Evolutionary conservation across 1,139 yeast species (phyloP), one percentile per base, ranked within the genome.

Genomic region (Candida glucosophila): DNA sequence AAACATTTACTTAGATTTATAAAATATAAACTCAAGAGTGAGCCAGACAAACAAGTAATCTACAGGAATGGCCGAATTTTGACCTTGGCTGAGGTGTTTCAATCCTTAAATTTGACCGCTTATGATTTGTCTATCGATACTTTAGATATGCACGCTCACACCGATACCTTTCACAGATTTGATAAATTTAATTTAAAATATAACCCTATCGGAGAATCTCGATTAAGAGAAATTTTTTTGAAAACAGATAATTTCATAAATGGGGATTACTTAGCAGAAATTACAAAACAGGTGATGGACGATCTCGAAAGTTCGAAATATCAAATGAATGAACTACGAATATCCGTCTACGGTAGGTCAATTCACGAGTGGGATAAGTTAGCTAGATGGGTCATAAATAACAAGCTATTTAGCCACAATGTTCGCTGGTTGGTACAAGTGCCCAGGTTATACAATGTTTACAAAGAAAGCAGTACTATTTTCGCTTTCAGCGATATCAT

Each of bases 81-180:
- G 44, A 82, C 97, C 0, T 66, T 92, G 37, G 70, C 67, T 11
- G 78, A 90, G 47, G 98, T 92, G 25, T 92, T 92, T 55, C 71
- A 86, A 45, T 86, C 97, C 20, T 68, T 92, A 49, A 77, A 85
- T 30, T 65, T 92, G 35, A 78, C 95, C 0, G 97, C 96, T 1
- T 92, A 92, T 49, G 98, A 92, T 49, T 63, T 92, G 35, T 81
- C 94, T 30, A 90, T 92, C 43, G 99, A 92, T 46, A 90, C 98
- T 2, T 69, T 92, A 39, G 98, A 92, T 55, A 92, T 92, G 99
- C 99, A 92, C 55, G 96, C 99, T 3, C 98, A 92, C 52, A 83
- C 90, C 35, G 98, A 92, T 48, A 80, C 97, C 0, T 92, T 92
- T 69, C 98, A 92, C 55, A 71, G 98, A 43, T 92, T 92, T 48